Conservation (phyloP, 495 filamentous ascomycete genomes). For the Viridothelium virens region DNA sequence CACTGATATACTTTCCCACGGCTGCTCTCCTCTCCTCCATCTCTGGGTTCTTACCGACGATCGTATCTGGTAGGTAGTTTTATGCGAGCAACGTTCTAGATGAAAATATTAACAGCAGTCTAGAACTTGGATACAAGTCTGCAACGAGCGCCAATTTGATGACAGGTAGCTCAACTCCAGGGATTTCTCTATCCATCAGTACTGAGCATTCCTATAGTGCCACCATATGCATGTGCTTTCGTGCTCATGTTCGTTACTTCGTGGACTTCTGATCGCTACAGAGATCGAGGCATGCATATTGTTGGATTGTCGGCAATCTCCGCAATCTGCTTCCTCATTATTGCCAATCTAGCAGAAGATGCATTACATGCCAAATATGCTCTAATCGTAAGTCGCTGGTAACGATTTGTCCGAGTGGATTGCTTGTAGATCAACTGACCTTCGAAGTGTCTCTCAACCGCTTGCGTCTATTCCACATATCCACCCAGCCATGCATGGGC, state of each 20-base stretch:
- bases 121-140: constrained; percentile 7
- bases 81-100: background rate
- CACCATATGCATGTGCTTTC: constrained; percentile 4
- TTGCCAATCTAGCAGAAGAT: constrained; percentile 1
- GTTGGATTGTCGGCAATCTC: background rate
- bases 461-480: constrained; percentile 2
- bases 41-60: background rate
- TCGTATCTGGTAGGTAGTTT: background rate
- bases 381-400: background rate
- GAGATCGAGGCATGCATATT: constrained; percentile 7
- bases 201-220: background rate
- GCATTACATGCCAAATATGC: constrained; percentile 4
- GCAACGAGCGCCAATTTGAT: background rate
- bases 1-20: constrained; percentile 1
- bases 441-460: constrained; percentile 7
- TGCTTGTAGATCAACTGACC: background rate
- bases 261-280: background rate
- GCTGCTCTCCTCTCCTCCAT: constrained; percentile 1
- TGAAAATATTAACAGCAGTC: background rate
- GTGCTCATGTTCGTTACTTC: background rate
- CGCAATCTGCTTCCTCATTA: background rate
- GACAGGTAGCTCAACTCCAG: background rate
- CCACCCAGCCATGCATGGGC: constrained; percentile 4
- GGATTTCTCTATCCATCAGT: background rate
- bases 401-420: background rate